phyloP scores from a whole-genome alignment of 805 yeast species.

The Starmera caribaea region DNA sequence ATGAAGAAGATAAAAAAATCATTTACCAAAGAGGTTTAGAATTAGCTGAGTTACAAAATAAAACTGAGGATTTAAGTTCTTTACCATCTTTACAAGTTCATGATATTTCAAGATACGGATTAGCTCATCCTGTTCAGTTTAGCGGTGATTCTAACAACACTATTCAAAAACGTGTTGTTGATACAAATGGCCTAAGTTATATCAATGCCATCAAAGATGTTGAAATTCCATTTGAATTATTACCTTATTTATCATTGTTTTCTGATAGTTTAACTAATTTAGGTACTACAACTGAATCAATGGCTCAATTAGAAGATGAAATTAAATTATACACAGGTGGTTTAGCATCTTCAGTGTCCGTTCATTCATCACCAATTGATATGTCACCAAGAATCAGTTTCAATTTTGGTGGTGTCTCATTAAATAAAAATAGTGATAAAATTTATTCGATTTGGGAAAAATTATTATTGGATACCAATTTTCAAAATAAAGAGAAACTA shows the following conservation, averaged over 20 bases:
- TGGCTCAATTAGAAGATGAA: slow-evolving; percentile 77
- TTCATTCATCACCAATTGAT: slow-evolving; percentile 47
- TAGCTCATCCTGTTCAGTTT: slow-evolving; percentile 21
- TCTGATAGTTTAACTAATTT: slow-evolving; percentile 72
- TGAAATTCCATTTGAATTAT: slow-evolving; percentile 47
- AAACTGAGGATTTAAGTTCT: slow-evolving; percentile 62
- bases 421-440: slow-evolving; percentile 51
- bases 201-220: slow-evolving; percentile 58
- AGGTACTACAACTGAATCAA: slow-evolving; percentile 66
- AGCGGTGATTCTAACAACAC: slow-evolving; percentile 20
- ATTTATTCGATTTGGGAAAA: slow-evolving; percentile 62
- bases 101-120: slow-evolving; percentile 62
- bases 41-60: slow-evolving; percentile 54
- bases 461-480: slow-evolving; percentile 60
- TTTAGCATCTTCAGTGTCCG: slow-evolving; percentile 48
- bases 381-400: slow-evolving; percentile 41
- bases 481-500: slow-evolving; percentile 58
- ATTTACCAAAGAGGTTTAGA: slow-evolving; percentile 52
- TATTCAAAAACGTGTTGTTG: slow-evolving; percentile 42
- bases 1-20: slow-evolving; percentile 44
- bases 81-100: slow-evolving; percentile 67
- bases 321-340: slow-evolving; percentile 86
- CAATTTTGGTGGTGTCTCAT: slow-evolving; percentile 55
- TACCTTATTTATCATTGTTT: slow-evolving; percentile 69
- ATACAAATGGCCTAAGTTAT: slow-evolving; percentile 77